Conservation (phyloP, 495 filamentous ascomycete genomes). For the Polyplosphaeria fusca region DNA sequence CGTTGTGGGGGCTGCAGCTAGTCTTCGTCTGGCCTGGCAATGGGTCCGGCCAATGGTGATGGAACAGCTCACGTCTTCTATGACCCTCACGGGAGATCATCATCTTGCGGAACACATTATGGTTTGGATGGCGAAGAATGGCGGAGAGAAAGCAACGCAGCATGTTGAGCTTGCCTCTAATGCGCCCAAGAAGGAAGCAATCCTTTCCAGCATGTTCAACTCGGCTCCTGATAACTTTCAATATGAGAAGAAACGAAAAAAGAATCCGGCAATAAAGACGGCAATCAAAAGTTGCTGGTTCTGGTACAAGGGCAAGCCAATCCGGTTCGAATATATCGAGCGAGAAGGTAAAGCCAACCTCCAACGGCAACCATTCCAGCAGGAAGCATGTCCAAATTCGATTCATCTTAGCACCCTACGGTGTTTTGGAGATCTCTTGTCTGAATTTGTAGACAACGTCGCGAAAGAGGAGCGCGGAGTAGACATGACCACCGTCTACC, state of each 20-base stretch:
- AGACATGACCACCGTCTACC: no score
- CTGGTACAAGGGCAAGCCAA: background rate
- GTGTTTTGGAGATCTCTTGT: no score
- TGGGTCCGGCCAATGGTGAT: background rate
- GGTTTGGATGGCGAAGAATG: background rate
- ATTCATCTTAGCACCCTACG: no score
- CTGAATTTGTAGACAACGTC: no score
- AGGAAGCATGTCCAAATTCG: no score
- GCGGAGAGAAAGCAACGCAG: background rate
- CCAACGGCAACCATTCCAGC: no score
- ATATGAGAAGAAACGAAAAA: no score
- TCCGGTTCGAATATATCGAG: conserved; percentile 5
- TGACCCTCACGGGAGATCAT: background rate
- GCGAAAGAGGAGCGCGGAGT: no score
- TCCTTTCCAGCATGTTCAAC: background rate
- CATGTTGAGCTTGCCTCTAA: background rate
- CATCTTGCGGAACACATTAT: background rate
- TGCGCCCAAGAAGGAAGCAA: background rate
- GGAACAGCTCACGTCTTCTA: background rate
- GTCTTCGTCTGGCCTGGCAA: background rate
- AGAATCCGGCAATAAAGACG: background rate
- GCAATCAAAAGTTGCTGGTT: conserved; percentile 2
- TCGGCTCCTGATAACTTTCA: background rate
- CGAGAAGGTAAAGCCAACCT: no score
- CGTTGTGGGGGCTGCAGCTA: background rate